Evolutionary conservation across 2,329 filamentous ascomycete genomes (phyloP), one percentile per base, ranked within the genome.

Genomic region (Periconia macrospinosa): DNA sequence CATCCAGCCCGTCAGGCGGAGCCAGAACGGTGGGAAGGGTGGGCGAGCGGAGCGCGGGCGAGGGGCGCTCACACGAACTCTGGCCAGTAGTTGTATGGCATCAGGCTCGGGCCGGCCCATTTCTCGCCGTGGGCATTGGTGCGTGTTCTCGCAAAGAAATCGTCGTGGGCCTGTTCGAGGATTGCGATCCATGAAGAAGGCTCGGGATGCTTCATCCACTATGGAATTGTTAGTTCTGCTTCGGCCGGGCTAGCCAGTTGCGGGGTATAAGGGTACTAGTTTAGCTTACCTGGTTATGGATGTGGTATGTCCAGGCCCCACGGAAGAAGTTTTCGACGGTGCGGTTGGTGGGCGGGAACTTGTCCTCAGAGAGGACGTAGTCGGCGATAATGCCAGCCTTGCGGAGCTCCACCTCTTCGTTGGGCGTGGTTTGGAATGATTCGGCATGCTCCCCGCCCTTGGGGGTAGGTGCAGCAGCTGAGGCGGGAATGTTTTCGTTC

Each of bases 191-290:
- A 84, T 0, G 79, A 82, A 6, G 79, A 81, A 11, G 81, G 81
- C 65, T 83, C 81, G 1, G 81, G 81, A 53, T 81, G 78, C 61
- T 82, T 83, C 43, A 76, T 62, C 81, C 81, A 84, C 79, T 83
- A 47, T 7, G 45, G 18, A 33, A 41, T 45, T 1, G 62, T 72
- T 59, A 73, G 68, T 54, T 30, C 33, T 30, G 20, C n/a, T n/a
- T n/a, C n/a, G n/a, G n/a, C n/a, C n/a, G n/a, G n/a, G n/a, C n/a
- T n/a, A n/a, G n/a, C n/a, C 15, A 47, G 19, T 19, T 44, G 48
- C 37, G 45, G 42, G 18, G 47, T 30, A 15, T 30, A 47, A 13
- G 43, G n/a, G 20, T 49, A 30, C 37, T 23, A 19, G 47, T 20
- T 33, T 41, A 56, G 67, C 76, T 68, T 68, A 82, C 80, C 72